phyloP scores from a whole-genome alignment of 768 basidiomycete species.

The Zangia roseola region DNA sequence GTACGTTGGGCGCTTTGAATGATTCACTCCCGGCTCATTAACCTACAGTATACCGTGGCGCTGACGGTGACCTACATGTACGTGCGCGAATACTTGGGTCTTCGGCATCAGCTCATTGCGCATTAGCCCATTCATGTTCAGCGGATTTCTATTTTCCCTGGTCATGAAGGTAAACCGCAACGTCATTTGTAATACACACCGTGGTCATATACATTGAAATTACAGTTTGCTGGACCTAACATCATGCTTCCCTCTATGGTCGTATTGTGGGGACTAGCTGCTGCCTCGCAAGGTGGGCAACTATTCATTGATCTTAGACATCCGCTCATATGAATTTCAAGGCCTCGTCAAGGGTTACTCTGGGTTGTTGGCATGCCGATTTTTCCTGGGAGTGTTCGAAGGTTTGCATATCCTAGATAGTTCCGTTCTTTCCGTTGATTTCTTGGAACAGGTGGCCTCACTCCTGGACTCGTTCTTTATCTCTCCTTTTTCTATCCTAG shows the following conservation, averaged over 20 bases:
- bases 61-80: conserved; percentile 30
- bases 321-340: conserved; percentile 12
- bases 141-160: conserved; percentile 60
- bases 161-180: conserved; percentile 43
- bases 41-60: conserved; percentile 32
- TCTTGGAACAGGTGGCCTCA: conserved; percentile 46
- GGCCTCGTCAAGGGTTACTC: conserved; percentile 48
- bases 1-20: background rate
- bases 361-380: conserved; percentile 52
- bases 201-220: background rate
- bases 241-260: conserved; percentile 61
- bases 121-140: conserved; percentile 46
- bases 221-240: conserved; percentile 46
- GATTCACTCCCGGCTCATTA: background rate
- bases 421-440: conserved; percentile 1
- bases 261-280: conserved; percentile 61
- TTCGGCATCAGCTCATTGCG: background rate
- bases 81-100: background rate
- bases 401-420: conserved; percentile 33
- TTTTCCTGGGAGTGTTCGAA: conserved; percentile 55
- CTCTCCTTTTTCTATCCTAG: conserved; percentile 49
- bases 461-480: conserved; percentile 57
- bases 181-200: background rate
- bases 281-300: conserved; percentile 52
- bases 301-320: background rate